Evolutionary conservation across 1,139 yeast genomes (phyloP), one percentile per base, ranked within the genome.

Genomic region (Torulaspora globosa): DNA sequence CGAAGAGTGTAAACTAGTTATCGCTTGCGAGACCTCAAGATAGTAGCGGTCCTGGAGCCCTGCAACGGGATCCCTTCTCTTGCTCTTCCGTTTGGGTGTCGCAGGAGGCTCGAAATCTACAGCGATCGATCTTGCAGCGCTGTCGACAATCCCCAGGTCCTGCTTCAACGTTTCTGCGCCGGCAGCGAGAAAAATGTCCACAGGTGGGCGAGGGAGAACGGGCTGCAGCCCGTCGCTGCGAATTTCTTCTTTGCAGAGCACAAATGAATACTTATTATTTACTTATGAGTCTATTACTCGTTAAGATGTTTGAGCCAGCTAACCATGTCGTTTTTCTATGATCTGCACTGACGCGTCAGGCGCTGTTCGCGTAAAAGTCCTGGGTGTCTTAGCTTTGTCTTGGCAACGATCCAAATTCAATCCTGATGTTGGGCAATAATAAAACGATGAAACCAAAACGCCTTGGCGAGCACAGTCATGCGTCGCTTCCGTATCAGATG

Each of bases 161-260:
- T 65, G 69, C n/a, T 53, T 53, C 21, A 65, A 46, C n/a, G 39
- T 39, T 8, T 50, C 55, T 0, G 53, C 36, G 28, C 56, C 43
- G 8, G 23, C 3, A 5, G 2, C 23, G 23, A 21, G 23, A 2
- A 5, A n/a, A n/a, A n/a, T n/a, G 86, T 80, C 11, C 74, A 79
- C 51, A 85, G 82, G 54, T 89, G 89, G 87, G 82, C 85, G 37
- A 67, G 70, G 44, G 74, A 79, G 65, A 79, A 86, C 52, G 77
- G 78, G 14, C 70, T 81, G 52, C 75, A 78, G 55, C 80, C 88
- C 41, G 72, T 85, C 48, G 89, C 86, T 12, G 80, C 80, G 48
- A 89, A 89, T 71, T 89, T 83, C 67, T 89, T 84, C 70, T 79
- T 75, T 57, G 89, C 95, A 29, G 83, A 84, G 67, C 75, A 80